phyloP scores from a whole-genome alignment of 2,329 filamentous ascomycete species.

The Calonectria pseudoreteaudii region DNA sequence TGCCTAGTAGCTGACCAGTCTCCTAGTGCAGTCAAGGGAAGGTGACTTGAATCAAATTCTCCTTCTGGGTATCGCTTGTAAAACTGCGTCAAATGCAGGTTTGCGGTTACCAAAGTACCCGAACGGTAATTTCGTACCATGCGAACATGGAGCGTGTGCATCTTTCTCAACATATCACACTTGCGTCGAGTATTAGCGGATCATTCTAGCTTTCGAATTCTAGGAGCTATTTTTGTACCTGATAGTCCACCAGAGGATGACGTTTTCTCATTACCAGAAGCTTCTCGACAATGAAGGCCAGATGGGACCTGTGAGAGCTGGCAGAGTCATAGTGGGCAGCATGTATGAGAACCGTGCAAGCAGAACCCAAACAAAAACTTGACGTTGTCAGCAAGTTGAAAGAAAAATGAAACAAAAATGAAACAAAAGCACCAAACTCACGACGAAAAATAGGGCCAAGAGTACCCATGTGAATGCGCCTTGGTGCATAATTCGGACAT shows the following conservation, averaged over 20 bases:
- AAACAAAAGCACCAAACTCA: not conserved
- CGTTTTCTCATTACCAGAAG: conserved; percentile 19
- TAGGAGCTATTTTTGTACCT: not conserved
- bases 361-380: conserved; percentile 27
- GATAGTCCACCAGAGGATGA: conserved; percentile 10
- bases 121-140: conserved; percentile 26
- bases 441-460: conserved; percentile 30
- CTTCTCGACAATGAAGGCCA: conserved; percentile 11
- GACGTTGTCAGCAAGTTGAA: not conserved
- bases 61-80: conserved; percentile 28
- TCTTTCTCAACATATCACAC: conserved; percentile 26
- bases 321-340: conserved; percentile 21
- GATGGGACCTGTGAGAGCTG: not conserved
- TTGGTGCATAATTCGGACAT: conserved; percentile 18
- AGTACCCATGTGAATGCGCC: conserved; percentile 20
- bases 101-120: conserved; percentile 22
- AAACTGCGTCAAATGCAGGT: conserved; percentile 28
- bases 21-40: conserved; percentile 16
- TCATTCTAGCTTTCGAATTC: too few relatives aligned
- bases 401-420: too few relatives aligned
- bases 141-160: conserved; percentile 20
- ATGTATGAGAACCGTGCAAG: conserved; percentile 27
- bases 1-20: conserved; percentile 25
- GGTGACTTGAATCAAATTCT: conserved; percentile 23
- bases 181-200: not conserved